phyloP scores from a whole-genome alignment of 225 moss, liverwort and hornwort genomes.

The Takakia lepidozioides region DNA sequence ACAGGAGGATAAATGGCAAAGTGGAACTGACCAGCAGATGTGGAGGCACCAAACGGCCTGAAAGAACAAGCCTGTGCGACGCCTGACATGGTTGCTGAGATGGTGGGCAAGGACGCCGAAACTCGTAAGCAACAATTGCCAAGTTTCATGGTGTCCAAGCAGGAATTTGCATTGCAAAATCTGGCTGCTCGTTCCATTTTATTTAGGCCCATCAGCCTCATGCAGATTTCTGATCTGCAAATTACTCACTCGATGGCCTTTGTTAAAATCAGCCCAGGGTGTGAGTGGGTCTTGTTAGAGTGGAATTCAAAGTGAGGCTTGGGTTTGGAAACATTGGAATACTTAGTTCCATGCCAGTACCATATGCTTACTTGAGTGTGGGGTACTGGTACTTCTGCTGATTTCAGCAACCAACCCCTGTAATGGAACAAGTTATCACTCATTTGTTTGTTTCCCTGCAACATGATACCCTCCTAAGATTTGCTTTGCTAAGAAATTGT shows the following conservation, averaged over 20 bases:
- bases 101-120: conserved; percentile 31
- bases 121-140: conserved; percentile 28
- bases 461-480: too few relatives aligned
- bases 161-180: conserved; percentile 35
- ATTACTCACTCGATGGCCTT: conserved; percentile 32
- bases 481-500: too few relatives aligned
- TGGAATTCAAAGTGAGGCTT: too few relatives aligned
- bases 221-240: conserved; percentile 29
- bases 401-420: too few relatives aligned
- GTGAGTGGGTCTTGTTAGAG: too few relatives aligned
- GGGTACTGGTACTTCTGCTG: too few relatives aligned
- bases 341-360: too few relatives aligned
- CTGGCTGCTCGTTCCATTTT: conserved; percentile 37
- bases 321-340: too few relatives aligned
- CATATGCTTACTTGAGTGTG: too few relatives aligned
- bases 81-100: conserved; percentile 35
- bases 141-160: conserved; percentile 20
- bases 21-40: conserved; percentile 8
- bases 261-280: conserved; percentile 12
- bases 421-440: too few relatives aligned
- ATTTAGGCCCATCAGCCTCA: conserved; percentile 34
- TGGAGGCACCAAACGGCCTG: conserved; percentile 23
- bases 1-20: conserved; percentile 18
- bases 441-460: too few relatives aligned
- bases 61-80: conserved; percentile 54